A percentile compares a stretch with the other conserved stretches of the same genome.
These are phyloP conservation scores for Coleophoma cylindrospora DNA, from an alignment of 2,329 filamentous ascomycete genomes.

Conservation along the genomic window DNA sequence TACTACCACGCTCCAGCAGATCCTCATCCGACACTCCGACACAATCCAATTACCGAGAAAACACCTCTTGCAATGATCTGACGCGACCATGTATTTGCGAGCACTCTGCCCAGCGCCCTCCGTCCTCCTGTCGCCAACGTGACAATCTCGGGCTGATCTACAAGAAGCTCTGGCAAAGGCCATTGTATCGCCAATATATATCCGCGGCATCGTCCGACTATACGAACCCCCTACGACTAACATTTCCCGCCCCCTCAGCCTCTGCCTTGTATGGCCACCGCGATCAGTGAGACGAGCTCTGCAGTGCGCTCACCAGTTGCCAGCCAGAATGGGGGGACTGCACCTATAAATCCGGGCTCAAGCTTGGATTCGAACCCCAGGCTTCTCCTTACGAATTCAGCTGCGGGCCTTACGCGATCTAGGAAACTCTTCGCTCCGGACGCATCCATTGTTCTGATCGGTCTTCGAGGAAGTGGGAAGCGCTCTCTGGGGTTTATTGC, in stretches of 20 bases:
- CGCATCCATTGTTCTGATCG: constrained; percentile 65
- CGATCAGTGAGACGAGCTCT: too few species aligned
- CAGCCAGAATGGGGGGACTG: too few species aligned
- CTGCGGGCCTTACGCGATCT: neutral
- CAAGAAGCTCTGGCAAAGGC: too few species aligned
- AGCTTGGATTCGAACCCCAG: neutral
- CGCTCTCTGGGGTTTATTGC: constrained; percentile 69
- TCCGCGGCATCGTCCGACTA: too few species aligned
- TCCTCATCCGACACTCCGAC: neutral
- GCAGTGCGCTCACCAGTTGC: too few species aligned
- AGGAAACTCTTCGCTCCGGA: constrained; percentile 32
- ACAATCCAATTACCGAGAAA: neutral
- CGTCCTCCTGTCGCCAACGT: neutral
- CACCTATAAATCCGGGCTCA: neutral
- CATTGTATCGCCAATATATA: too few species aligned
- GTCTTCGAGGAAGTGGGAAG: constrained; percentile 67
- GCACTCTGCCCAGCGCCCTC: neutral
- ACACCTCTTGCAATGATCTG: neutral
- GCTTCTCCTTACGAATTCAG: neutral
- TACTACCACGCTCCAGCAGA: neutral
- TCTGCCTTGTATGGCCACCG: neutral
- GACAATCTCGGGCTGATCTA: neutral
- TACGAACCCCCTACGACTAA: too few species aligned
- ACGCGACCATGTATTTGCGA: neutral
- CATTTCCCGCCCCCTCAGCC: neutral